These are phyloP conservation scores for Pisolithus thermaeus DNA, from an alignment of 1,284 basidiomycete genomes.

Conservation along the genomic window DNA sequence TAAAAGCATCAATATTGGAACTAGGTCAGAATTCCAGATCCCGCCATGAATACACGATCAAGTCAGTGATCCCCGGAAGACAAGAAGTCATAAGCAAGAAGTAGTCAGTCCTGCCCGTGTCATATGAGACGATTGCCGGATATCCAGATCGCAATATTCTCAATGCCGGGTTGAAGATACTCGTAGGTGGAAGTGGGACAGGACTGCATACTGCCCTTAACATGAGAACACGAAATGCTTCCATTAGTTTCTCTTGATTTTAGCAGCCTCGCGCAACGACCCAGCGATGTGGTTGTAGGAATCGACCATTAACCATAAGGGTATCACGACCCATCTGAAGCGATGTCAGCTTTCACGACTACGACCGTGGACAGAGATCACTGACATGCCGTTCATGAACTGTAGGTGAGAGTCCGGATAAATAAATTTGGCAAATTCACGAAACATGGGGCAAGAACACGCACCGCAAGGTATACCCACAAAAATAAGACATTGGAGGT, in stretches of 20 bases:
- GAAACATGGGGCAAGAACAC: slow-evolving; percentile 15
- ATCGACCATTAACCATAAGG: slow-evolving; percentile 68
- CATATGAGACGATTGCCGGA: no score
- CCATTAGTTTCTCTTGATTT: slow-evolving; percentile 35
- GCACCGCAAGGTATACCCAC: slow-evolving; percentile 50
- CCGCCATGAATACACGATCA: no score
- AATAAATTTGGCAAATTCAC: background rate
- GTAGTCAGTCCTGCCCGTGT: no score
- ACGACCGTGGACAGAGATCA: slow-evolving; percentile 8
- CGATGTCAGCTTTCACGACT: slow-evolving; percentile 7
- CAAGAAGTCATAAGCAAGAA: no score
- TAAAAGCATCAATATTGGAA: no score
- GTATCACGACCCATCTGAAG: slow-evolving; percentile 71
- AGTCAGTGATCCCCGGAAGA: no score
- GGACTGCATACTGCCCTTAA: no score
- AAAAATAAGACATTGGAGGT: slow-evolving; percentile 58
- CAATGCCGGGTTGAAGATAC: background rate
- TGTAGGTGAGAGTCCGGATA: slow-evolving; percentile 22
- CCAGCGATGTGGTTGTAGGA: slow-evolving; percentile 65
- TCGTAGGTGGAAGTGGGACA: background rate
- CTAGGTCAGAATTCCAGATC: no score
- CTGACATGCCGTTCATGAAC: slow-evolving; percentile 78
- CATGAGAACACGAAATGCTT: no score
- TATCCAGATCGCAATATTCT: no score
- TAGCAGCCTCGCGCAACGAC: slow-evolving; percentile 42